phyloP scores from a whole-genome alignment of 2,329 filamentous ascomycete genomes.

The Nothomitra cinnamomea region DNA sequence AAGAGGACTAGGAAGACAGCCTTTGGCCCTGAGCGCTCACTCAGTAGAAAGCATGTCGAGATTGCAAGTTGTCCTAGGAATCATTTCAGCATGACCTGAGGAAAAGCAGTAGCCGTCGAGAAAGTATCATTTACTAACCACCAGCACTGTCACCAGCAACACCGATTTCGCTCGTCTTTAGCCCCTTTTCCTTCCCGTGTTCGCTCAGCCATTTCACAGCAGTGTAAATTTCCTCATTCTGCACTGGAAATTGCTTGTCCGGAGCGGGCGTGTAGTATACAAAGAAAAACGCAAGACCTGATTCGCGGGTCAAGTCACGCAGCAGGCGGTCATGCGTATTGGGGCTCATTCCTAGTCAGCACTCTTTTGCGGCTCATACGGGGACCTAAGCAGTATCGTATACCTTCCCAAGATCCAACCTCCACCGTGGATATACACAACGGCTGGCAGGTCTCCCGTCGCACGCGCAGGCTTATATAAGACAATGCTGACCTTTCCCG shows the following conservation, averaged over 20 bases:
- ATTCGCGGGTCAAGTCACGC: background rate
- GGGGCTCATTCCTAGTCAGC: background rate
- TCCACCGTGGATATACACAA: slow-evolving; percentile 3
- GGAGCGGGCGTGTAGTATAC: background rate
- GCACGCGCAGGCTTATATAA: background rate
- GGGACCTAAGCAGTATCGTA: background rate
- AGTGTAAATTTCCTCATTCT: background rate
- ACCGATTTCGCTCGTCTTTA: background rate
- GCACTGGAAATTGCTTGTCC: slow-evolving; percentile 2
- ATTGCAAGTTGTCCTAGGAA: background rate
- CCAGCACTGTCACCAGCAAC: slow-evolving; percentile 3
- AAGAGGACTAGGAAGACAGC: slow-evolving; percentile 2
- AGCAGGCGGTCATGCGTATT: slow-evolving; percentile 1
- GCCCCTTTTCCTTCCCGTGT: background rate
- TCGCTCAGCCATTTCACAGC: background rate
- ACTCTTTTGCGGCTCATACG: background rate
- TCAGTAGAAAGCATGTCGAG: background rate
- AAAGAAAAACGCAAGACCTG: background rate
- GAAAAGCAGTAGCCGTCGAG: background rate
- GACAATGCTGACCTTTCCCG: background rate
- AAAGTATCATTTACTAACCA: background rate
- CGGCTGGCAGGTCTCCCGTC: background rate
- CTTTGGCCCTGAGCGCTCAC: background rate
- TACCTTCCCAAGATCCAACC: slow-evolving; percentile 4
- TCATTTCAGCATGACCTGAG: background rate